Base-by-base conservation (phyloP, 78 protist species). In the Cavenderia fasciculata region DNA sequence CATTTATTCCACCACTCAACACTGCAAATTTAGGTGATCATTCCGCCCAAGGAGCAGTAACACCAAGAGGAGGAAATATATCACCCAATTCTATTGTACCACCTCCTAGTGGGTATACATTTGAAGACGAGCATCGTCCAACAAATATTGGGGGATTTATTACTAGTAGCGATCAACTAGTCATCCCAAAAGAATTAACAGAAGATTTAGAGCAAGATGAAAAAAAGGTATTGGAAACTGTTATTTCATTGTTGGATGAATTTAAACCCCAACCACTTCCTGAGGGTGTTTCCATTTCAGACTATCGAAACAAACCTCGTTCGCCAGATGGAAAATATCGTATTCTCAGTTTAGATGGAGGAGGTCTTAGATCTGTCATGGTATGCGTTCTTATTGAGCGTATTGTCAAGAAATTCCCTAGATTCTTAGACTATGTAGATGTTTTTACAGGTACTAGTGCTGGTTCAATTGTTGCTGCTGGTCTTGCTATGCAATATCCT, bases 371-470 rank as follows among this genome's bases (percentile, higher is more conserved):
- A 59, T 78, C 88, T 12, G 88, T 78, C 8, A 78, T 78, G 88
- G 76, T 65, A 18, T 78, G 88, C 43, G 59, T 78, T 27, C 25
- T 78, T 16, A 78, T 78, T 52, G 88, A 78, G 29, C 88, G 88
- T 78, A 78, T 78, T 8, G 68, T 44, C 0, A 78, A 78, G 71
- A 21, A 52, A 44, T 78, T 27, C 31, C 88, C 88, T 19, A 62
- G 40, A 8, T 66, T 78, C 19, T 66, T 78, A 18, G 88, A 78
- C 12, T 70, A 65, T 78, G 75, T 63, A 3, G 88, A 78, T 29
- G 76, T 78, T n/a, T 78, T 78, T 29, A 78, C 88, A 25, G 88
- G 88, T 25, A 78, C 88, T 16, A 63, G 74, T 21, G 88, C 88
- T 7, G 88, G 88, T 19, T 65, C 76, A 3, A 78, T 78, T 56